These are phyloP conservation scores for Kazachstania sp. DNA, from an alignment of 1,139 yeast species.

Conservation along the genomic window DNA sequence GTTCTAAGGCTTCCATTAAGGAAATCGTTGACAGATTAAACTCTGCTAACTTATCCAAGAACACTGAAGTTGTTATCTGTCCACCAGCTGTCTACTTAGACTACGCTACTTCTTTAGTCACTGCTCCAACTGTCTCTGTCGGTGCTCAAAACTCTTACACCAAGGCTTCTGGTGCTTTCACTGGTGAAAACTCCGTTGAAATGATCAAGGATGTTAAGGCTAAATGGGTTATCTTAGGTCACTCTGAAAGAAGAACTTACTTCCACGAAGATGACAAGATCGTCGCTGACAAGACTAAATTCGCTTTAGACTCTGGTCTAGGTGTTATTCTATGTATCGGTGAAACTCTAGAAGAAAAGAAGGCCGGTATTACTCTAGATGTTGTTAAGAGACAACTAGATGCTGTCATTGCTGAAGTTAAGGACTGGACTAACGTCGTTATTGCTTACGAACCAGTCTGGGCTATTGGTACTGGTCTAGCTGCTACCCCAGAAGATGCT, in stretches of 20 bases:
- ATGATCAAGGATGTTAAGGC: constrained; percentile 90
- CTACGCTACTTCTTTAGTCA: constrained; percentile 61
- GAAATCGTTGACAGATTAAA: constrained; percentile 77
- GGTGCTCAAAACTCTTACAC: constrained; percentile 88
- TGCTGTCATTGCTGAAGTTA: constrained; percentile 74
- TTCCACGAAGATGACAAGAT: constrained; percentile 86
- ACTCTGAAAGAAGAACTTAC: constrained; percentile 96
- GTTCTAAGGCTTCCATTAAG: constrained; percentile 78
- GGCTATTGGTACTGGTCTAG: constrained; percentile 99
- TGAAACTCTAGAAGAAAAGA: constrained; percentile 92
- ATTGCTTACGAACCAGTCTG: constrained; percentile 99
- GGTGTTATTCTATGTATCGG: constrained; percentile 94
- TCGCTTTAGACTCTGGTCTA: constrained; percentile 81
- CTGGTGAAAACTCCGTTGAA: constrained; percentile 90
- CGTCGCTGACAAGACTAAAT: constrained; percentile 90
- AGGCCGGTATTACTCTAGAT: constrained; percentile 74
- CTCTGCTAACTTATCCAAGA: constrained; percentile 60
- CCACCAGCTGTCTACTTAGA: constrained; percentile 93
- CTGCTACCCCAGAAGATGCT: constrained; percentile 97
- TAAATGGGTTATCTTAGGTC: constrained; percentile 94
- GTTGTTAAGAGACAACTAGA: constrained; percentile 86
- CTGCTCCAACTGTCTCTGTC: constrained; percentile 62
- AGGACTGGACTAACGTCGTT: constrained; percentile 89
- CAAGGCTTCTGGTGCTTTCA: constrained; percentile 92
- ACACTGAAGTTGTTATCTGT: constrained; percentile 81